Percentiles rank a stretch among this genome's conserved stretches.
Evolutionary conservation across 495 filamentous ascomycete species (phyloP).

Genomic region (Neurospora sp.): DNA sequence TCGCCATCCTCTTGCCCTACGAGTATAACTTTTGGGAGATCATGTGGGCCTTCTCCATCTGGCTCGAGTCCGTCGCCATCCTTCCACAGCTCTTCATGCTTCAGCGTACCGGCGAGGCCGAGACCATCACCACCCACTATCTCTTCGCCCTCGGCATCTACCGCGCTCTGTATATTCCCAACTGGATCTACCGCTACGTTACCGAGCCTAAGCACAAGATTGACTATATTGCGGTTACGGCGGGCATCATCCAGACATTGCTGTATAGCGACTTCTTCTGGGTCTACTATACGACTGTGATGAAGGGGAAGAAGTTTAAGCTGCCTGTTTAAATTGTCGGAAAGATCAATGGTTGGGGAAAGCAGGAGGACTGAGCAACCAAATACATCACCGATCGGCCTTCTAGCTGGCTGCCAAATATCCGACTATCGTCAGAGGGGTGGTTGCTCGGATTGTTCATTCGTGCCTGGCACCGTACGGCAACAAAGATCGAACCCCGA

Average conservation of each 20-base stretch:
- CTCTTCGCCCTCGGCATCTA: constrained; percentile 91
- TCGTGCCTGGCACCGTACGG: not conserved
- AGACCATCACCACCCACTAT: constrained; percentile 97
- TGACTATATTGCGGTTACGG: constrained; percentile 74
- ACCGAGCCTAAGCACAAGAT: constrained; percentile 54
- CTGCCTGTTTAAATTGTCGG: constrained; percentile 54
- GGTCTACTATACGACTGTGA: constrained; percentile 93
- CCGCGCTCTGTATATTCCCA: constrained; percentile 91
- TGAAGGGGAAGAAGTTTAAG: constrained; percentile 85
- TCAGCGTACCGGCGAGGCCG: constrained; percentile 92
- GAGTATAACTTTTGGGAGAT: constrained; percentile 66
- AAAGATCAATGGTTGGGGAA: not conserved
- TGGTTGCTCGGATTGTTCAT: not conserved
- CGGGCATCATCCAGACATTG: constrained; percentile 85
- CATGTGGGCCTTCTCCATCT: constrained; percentile 93
- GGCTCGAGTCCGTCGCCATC: constrained; percentile 93
- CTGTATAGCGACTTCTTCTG: constrained; percentile 99
- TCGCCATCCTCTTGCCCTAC: constrained; percentile 79
- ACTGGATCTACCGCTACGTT: constrained; percentile 89
- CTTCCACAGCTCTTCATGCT: constrained; percentile 96
- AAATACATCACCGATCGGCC: not conserved
- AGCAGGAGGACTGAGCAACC: not conserved
- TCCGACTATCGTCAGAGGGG: not conserved
- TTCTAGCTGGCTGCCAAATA: not conserved
- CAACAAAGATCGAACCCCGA: not conserved